These are phyloP conservation scores for Rhizopogon roseolus DNA, from an alignment of 768 basidiomycete genomes.

Conservation along the genomic window DNA sequence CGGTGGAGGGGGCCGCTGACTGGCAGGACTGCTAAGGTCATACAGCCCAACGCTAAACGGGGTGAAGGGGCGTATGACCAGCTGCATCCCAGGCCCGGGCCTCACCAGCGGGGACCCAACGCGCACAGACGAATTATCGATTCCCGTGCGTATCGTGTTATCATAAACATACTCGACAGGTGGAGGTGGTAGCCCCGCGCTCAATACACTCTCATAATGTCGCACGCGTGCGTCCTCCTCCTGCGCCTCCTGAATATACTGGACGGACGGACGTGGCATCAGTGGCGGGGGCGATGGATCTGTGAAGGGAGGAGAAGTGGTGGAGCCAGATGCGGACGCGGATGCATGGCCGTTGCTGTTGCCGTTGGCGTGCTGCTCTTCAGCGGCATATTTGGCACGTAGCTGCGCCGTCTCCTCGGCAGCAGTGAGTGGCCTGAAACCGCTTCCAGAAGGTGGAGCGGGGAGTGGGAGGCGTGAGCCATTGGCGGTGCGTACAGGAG, in stretches of 20 bases:
- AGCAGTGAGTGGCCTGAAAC: conserved; percentile 47
- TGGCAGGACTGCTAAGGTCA: conserved; percentile 7
- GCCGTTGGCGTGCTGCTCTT: conserved; percentile 36
- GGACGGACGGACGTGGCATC: conserved; percentile 69
- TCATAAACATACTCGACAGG: conserved; percentile 9
- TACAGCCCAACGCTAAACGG: conserved; percentile 39
- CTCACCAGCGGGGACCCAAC: conserved; percentile 10
- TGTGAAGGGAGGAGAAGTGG: no score
- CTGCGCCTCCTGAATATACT: conserved; percentile 80
- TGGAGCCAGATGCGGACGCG: conserved; percentile 15
- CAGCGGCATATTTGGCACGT: conserved; percentile 56
- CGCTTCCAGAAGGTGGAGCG: conserved; percentile 19
- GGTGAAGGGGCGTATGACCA: conserved; percentile 43
- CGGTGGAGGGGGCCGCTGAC: conserved; percentile 1
- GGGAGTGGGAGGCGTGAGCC: conserved; percentile 26
- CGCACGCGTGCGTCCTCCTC: conserved; percentile 65
- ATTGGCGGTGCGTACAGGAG: conserved; percentile 21
- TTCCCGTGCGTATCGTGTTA: conserved; percentile 15
- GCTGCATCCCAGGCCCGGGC: conserved; percentile 4
- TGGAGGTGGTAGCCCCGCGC: no score
- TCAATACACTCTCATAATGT: conserved; percentile 15
- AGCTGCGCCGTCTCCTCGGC: conserved; percentile 77
- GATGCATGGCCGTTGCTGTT: conserved; percentile 10
- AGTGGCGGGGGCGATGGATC: conserved; percentile 56
- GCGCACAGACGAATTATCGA: conserved; percentile 22